Percentiles rank a stretch among this genome's conserved stretches.
Evolutionary conservation across 2,329 filamentous ascomycete species (phyloP).

Genomic region (Ceratocystis diversiconidia): DNA sequence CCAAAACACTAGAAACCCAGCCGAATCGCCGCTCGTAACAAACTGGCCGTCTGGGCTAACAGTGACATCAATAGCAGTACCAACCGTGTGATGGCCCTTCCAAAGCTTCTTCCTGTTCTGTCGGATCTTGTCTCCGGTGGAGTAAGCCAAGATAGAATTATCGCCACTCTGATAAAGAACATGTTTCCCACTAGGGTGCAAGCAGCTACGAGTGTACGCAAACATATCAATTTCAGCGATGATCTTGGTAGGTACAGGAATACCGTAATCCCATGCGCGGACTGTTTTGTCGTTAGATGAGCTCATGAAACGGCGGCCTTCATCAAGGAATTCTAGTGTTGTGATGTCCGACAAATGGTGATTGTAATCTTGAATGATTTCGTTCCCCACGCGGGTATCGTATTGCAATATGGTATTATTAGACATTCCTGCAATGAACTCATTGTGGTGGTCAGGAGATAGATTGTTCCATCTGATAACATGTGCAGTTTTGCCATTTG

Average conservation of each 20-base stretch:
- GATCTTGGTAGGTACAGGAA: constrained; percentile 96
- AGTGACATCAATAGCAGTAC: constrained; percentile 79
- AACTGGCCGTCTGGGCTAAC: constrained; percentile 88
- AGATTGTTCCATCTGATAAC: constrained; percentile 94
- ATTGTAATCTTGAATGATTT: constrained; percentile 92
- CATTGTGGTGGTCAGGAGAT: constrained; percentile 57
- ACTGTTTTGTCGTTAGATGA: constrained; percentile 95
- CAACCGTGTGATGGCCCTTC: constrained; percentile 88
- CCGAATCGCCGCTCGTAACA: constrained; percentile 71
- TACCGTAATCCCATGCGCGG: constrained; percentile 95
- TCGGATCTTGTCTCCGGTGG: constrained; percentile 84
- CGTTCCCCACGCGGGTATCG: constrained; percentile 61
- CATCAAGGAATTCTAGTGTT: constrained; percentile 90
- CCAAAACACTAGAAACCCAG: constrained; percentile 89
- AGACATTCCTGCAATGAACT: constrained; percentile 92
- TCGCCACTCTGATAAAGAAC: constrained; percentile 87
- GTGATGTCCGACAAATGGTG: constrained; percentile 97
- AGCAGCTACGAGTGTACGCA: constrained; percentile 70
- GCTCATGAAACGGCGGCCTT: constrained; percentile 89
- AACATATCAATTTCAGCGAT: constrained; percentile 98
- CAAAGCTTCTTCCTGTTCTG: constrained; percentile 97
- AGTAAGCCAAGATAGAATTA: constrained; percentile 95
- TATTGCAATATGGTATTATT: constrained; percentile 99
- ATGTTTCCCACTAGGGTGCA: constrained; percentile 84
- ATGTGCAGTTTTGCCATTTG: constrained; percentile 87